Base-by-base conservation (phyloP, 352 stramenopile species). In the Phytophthora sp. region DNA sequence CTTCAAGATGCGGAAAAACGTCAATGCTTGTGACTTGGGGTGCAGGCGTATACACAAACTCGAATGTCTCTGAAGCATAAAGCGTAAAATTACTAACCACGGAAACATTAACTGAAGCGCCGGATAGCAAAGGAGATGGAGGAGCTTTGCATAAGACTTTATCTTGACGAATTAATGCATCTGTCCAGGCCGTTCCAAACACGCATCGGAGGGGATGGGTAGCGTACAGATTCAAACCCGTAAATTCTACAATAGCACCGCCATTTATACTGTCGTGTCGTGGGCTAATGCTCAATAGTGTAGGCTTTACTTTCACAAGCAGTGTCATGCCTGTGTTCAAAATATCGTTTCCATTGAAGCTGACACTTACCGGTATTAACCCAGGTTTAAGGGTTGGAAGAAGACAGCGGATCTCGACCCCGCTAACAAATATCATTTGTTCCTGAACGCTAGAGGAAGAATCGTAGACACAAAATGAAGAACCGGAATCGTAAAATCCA, bases 111-210 rank as follows among this genome's bases (percentile, higher is more conserved):
- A 82, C 61, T 7, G 13, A 34, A 30, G 20, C 9, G 2, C 8
- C 24, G 18, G 41, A 55, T 2, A 62, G 4, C 0, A 34, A 60
- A 8, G 56, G 20, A 15, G 68, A 52, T 30, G 43, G 54, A 0
- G 76, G 76, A 2, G 69, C 55, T 15, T 23, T 13, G 23, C 76
- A 85, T 9, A 24, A 3, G 9, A 83, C 67, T 38, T 61, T 79
- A 2, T 27, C 30, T 7, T 66, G n/a, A 6, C 54, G 37, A 21
- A 82, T 38, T 7, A 31, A 32, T 31, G 72, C 72, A 31, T 55
- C 28, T 11, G 52, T 50, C 39, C 53, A 61, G 15, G 26, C 55
- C 4, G 32, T 28, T 8, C 69, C 77, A 28, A 87, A 87, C 13
- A 82, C 21, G 20, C 77, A 87, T 3, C 13, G 44, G 31, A 87